Evolutionary conservation across 176 grass and related monocot genomes (phyloP), one percentile per base, ranked within the genome.

Genomic region (Puccinellia tenuiflora): DNA sequence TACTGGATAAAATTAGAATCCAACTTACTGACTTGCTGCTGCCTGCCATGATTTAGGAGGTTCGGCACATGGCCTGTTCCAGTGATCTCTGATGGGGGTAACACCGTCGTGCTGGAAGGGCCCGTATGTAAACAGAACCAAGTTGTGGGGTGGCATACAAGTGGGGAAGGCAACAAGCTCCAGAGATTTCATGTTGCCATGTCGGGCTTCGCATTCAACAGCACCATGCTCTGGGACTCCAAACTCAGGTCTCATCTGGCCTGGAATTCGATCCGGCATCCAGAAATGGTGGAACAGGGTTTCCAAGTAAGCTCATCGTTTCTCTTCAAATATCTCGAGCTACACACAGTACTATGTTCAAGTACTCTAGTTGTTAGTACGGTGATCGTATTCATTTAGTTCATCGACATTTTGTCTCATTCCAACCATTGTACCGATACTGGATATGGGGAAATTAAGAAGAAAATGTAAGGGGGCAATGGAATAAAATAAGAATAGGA

Each of bases 131-230:
- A 90, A 77, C 77, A 94, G 64, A 86, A 56, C 69, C 76, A 94
- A 75, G 91, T 99, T 64, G 87, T 99, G 29, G 96, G 96, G 59
- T 99, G 96, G 96, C 91, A 99, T 47, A 92, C 93, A 59, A 89
- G 84, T 47, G 88, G 90, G 30, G 90, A 90, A 81, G 86, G 50
- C 78, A 99, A 85, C 89, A 96, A 85, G 65, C 80, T 90, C 39
- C 88, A 86, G 26, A 99, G 93, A 88, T 99, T 99, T 90, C 96
- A 99, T 92, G 85, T 99, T 74, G 78, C 92, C 37, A 92, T 96
- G 91, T 94, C 96, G 6, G 96, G 93, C 74, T 99, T 99, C 53
- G 96, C 96, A 35, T 99, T 99, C 92, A 99, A 99, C 22, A 95
- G 93, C 80, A 96, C 93, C 50, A 96, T 99, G 86, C 86, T 99